Base-by-base conservation (phyloP, 2,329 filamentous ascomycete species). In the Cladophialophora exuberans region DNA sequence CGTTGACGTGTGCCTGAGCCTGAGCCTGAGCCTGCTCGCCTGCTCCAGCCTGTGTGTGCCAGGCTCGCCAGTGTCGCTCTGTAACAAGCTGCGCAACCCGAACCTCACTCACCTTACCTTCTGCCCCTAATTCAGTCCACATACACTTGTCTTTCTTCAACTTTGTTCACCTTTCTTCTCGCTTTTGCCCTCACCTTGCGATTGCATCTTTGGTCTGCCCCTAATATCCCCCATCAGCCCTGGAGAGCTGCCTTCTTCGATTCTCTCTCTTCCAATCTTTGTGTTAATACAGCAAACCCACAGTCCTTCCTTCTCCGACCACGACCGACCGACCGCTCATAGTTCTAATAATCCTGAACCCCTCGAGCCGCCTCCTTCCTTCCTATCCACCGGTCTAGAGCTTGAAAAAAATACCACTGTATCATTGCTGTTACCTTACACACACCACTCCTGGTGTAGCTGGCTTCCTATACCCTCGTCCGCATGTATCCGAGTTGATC, bases 151-250 rank as follows among this genome's bases (percentile, higher is more conserved):
- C 22, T 31, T 39, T 22, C 46, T 49, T 31, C 46, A n/a, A n/a
- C n/a, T n/a, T n/a, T n/a, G n/a, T 39, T 53, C 54, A 42, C 46
- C 43, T 55, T 56, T 35, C 33, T 54, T 52, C 28, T 26, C 30
- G 31, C n/a, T 49, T 33, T 47, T 44, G 18, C 35, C 28, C 17
- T 45, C 28, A 44, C 54, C 41, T 54, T 26, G 31, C 46, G 22
- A 17, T 54, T 35, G 36, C 39, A 31, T 44, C 39, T 56, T 47
- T 39, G 22, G 20, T 41, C 36, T 26, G 31, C 41, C 47, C 47
- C 47, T 58, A 61, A 58, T 58, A 50, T n/a, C 49, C 47, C 46
- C 46, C 31, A 45, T 56, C 58, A 61, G 58, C 58, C 58, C 58
- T 58, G 58, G 58, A 55, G 58, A 54, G 58, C 58, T 61, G 55